These are phyloP conservation scores for Suhomyces maxii DNA, from an alignment of 1,139 yeast genomes.

Conservation along the genomic window DNA sequence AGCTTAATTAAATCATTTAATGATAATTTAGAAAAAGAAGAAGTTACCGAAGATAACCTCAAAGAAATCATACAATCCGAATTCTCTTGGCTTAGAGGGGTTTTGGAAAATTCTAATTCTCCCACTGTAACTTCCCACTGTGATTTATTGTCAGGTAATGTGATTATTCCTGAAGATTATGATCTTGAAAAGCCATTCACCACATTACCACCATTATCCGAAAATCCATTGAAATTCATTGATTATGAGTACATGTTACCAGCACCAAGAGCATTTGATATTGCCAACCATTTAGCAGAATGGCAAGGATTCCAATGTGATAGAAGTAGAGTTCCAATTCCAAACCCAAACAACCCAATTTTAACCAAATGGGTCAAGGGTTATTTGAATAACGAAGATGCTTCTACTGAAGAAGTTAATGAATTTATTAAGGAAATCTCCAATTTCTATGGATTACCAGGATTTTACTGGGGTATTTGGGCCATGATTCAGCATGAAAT, in stretches of 20 bases:
- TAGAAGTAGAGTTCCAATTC: constrained; percentile 57
- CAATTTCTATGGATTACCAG: constrained; percentile 74
- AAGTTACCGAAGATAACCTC: constrained; percentile 31
- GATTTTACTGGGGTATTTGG: constrained; percentile 88
- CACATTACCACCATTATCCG: constrained; percentile 26
- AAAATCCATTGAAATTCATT: constrained; percentile 62
- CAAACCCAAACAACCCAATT: constrained; percentile 41
- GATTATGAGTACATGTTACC: constrained; percentile 83
- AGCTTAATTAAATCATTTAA: constrained; percentile 44
- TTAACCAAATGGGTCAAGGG: constrained; percentile 57
- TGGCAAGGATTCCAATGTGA: constrained; percentile 86
- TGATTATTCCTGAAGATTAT: constrained; percentile 55
- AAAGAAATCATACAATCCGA: constrained; percentile 47
- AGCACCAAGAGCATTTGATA: constrained; percentile 79
- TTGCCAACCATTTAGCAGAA: constrained; percentile 83
- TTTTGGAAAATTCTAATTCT: constrained; percentile 42
- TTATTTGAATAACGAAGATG: constrained; percentile 40
- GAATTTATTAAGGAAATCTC: constrained; percentile 55
- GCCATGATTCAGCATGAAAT: constrained; percentile 72
- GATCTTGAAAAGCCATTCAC: constrained; percentile 13
- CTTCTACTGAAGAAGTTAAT: constrained; percentile 25
- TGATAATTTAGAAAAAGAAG: constrained; percentile 23
- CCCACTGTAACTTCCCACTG: constrained; percentile 68
- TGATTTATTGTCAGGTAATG: constrained; percentile 71
- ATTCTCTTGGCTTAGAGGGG: constrained; percentile 52